Conservation (phyloP, 225 moss, liverwort and hornwort species). For the Marchantia paleacea region DNA sequence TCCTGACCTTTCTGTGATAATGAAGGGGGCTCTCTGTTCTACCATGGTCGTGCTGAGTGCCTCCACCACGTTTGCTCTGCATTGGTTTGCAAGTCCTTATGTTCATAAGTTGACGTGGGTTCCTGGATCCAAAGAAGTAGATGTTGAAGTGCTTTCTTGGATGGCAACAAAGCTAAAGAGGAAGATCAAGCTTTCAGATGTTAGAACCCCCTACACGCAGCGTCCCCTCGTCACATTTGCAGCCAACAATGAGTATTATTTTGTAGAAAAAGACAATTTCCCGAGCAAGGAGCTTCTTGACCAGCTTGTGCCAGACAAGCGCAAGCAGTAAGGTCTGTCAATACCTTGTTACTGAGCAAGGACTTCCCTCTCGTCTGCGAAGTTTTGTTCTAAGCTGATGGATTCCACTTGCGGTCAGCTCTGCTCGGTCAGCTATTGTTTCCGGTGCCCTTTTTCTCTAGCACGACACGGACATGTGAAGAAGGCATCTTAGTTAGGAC, state of each 20-base stretch:
- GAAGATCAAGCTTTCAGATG: constrained; percentile 51
- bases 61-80: constrained; percentile 73
- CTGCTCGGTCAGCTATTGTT: not conserved
- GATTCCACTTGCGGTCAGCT: not conserved
- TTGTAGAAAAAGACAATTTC: constrained; percentile 75
- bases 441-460: not conserved
- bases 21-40: constrained; percentile 69
- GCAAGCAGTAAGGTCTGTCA: not conserved
- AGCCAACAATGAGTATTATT: constrained; percentile 66
- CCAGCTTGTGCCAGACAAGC: constrained; percentile 46
- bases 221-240: constrained; percentile 77
- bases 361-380: not conserved
- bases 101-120: constrained; percentile 75
- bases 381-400: not conserved
- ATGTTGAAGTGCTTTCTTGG: constrained; percentile 79
- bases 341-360: not conserved
- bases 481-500: not conserved
- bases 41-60: constrained; percentile 73
- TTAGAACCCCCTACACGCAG: constrained; percentile 57
- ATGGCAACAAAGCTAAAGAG: constrained; percentile 63
- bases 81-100: constrained; percentile 85
- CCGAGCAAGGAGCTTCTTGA: constrained; percentile 69
- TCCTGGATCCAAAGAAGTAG: constrained; percentile 63
- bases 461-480: not conserved
- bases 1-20: constrained; percentile 63